phyloP scores from a whole-genome alignment of 192 early-diverging fungal genomes.

The Coemansia sp. region DNA sequence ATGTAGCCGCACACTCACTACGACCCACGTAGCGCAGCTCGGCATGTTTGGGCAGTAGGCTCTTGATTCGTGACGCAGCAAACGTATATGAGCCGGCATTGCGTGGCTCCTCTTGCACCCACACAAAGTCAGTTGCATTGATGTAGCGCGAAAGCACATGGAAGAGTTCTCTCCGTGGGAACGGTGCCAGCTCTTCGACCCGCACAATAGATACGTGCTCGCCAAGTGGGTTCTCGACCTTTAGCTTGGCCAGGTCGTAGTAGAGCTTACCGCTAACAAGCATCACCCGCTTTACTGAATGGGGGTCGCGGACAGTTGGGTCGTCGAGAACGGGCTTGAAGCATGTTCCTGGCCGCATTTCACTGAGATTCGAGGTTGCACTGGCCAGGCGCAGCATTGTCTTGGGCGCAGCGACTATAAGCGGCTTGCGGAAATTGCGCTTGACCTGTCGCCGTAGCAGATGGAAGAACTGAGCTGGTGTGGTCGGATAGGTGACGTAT shows the following conservation, averaged over 20 bases:
- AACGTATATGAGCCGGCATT: constrained; percentile 91
- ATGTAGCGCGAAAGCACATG: constrained; percentile 63
- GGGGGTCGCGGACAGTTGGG: constrained; percentile 50
- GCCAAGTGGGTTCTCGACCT: constrained; percentile 63
- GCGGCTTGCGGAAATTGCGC: constrained; percentile 89
- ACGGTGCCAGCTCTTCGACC: constrained; percentile 91
- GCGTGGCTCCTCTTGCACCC: constrained; percentile 90
- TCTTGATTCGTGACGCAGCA: constrained; percentile 75
- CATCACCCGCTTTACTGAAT: constrained; percentile 60
- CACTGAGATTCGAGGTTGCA: constrained; percentile 68
- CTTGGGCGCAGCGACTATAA: constrained; percentile 81
- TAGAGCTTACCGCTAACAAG: constrained; percentile 90
- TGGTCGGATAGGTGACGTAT: constrained; percentile 87
- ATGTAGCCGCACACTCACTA: constrained; percentile 68
- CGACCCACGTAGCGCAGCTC: constrained; percentile 75
- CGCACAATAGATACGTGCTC: constrained; percentile 79
- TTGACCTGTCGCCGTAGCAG: constrained; percentile 86
- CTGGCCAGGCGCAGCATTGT: constrained; percentile 64
- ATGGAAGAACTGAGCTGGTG: constrained; percentile 96
- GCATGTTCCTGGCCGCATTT: constrained; percentile 84
- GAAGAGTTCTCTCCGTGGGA: constrained; percentile 73
- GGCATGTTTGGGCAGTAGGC: constrained; percentile 61
- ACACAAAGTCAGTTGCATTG: constrained; percentile 69
- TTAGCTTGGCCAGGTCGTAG: constrained; percentile 83
- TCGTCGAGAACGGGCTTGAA: constrained; percentile 85